Percentiles rank a stretch among this genome's conserved stretches.
Conservation (phyloP, 2,329 filamentous ascomycete genomes). For the Monilinia vaccinii-corymbosi region DNA sequence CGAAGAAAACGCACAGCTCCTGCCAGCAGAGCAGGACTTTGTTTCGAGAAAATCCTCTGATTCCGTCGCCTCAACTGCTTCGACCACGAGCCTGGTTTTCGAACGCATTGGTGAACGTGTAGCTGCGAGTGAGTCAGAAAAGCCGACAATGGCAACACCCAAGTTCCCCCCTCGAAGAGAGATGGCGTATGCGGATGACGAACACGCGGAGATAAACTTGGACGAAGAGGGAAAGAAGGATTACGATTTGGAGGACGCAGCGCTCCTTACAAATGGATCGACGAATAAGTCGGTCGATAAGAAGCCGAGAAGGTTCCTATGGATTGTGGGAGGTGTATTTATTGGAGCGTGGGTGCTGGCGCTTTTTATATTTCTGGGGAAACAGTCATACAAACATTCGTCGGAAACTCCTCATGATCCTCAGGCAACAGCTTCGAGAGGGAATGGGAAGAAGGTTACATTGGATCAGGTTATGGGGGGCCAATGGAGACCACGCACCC, state of each 20-base stretch:
- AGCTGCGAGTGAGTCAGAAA: conserved; percentile 15
- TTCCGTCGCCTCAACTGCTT: conserved; percentile 61
- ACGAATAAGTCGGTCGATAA: conserved; percentile 49
- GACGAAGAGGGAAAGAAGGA: conserved; percentile 30
- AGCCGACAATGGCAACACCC: conserved; percentile 23
- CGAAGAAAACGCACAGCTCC: conserved; percentile 25
- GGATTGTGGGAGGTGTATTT: conserved; percentile 52
- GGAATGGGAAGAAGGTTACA: conserved; percentile 63
- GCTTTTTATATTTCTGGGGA: conserved; percentile 55
- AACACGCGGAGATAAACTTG: conserved; percentile 14
- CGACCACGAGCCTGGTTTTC: conserved; percentile 74
- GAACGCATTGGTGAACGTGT: conserved; percentile 57
- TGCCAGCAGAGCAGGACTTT: conserved; percentile 17
- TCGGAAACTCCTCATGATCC: conserved; percentile 60
- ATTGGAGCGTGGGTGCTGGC: conserved; percentile 60
- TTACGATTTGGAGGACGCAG: conserved; percentile 39
- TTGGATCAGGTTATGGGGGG: conserved; percentile 61
- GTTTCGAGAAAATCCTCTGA: conserved; percentile 24
- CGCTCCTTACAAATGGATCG: conserved; percentile 29
- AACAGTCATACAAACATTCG: conserved; percentile 56
- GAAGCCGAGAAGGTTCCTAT: conserved; percentile 46
- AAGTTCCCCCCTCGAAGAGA: conserved; percentile 24
- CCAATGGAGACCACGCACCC: conserved; percentile 52
- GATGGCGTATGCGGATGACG: conserved; percentile 24
- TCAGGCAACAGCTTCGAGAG: conserved; percentile 49